These are phyloP conservation scores for Rhodosporidiobolus odoratus DNA, from an alignment of 768 basidiomycete species.

Conservation along the genomic window DNA sequence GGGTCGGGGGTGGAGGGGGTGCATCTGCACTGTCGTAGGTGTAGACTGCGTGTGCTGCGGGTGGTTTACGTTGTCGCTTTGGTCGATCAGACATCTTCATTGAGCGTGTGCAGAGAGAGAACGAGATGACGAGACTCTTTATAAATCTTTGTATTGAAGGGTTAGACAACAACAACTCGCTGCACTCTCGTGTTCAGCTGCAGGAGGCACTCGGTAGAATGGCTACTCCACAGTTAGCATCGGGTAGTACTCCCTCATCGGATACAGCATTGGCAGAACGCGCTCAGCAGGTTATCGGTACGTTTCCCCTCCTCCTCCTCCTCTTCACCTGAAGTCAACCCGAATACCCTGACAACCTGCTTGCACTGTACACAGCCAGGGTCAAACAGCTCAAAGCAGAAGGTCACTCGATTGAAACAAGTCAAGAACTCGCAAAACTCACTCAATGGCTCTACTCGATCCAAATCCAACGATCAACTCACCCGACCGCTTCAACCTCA, in stretches of 20 bases:
- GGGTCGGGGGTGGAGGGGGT: no score
- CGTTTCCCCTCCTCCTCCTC: neutral
- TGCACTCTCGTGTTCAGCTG: no score
- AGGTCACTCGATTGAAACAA: conserved; percentile 53
- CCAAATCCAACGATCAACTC: conserved; percentile 40
- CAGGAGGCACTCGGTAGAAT: neutral
- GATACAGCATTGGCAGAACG: neutral
- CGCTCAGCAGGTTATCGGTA: conserved; percentile 1
- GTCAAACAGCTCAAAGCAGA: conserved; percentile 50
- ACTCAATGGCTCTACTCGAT: conserved; percentile 48
- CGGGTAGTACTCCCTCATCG: no score
- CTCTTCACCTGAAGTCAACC: neutral
- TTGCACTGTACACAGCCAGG: conserved; percentile 46
- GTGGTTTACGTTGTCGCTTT: no score
- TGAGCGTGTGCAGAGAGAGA: no score
- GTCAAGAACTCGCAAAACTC: conserved; percentile 51
- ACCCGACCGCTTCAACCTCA: neutral
- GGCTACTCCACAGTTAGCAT: neutral
- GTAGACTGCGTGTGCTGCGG: no score
- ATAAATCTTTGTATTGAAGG: no score
- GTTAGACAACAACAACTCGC: no score
- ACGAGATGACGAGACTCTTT: no score
- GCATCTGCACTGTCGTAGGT: no score
- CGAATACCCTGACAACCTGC: neutral
- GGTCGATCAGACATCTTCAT: no score